Evolutionary conservation across 1,284 basidiomycete genomes (phyloP), one percentile per base, ranked within the genome.

Genomic region (Ceratobasidium sp.): DNA sequence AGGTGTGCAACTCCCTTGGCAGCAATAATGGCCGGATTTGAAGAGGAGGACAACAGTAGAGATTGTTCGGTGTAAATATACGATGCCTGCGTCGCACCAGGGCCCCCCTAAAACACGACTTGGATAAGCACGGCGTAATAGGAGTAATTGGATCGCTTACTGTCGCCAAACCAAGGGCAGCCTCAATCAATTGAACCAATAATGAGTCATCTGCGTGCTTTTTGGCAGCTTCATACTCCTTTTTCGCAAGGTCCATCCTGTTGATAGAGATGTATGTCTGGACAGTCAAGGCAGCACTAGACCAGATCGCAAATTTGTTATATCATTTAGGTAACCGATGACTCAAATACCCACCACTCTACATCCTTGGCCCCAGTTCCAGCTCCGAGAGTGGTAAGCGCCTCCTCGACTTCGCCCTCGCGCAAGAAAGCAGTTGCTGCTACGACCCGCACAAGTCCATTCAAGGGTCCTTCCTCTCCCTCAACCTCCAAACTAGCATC

Each of bases 21-120:
- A 13, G 92, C 92, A 39, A 97, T 86, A 19, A 96, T 83, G 79
- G 90, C 85, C 54, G 91, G 64, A 79, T 85, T 86, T 24, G 91
- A 91, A 2, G 92, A 85, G 76, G 96, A 80, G 1, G 92, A 91
- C 1, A 95, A 95, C 78, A 95, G 92, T 46, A 90, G 92, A 64
- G 96, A 87, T 79, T 97, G 93, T 81, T 98, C 96, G 59, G 94
- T 94, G 83, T 94, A 98, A 83, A 95, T 96, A 74, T 95, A 93
- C 81, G 89, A 86, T 48, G 81, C 81, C 83, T 89, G 84, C 80
- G 92, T 88, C 65, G 86, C 85, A 84, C 92, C 94, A 79, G 81
- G 84, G 79, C 94, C 89, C 76, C 48, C 51, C 51, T 68, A 29
- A 46, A 56, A 53, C 13, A 31, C 13, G 9, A 19, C 75, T 43